Base-by-base conservation (phyloP, 176 grass and related monocot species). In the Miscanthus lutarioriparius region DNA sequence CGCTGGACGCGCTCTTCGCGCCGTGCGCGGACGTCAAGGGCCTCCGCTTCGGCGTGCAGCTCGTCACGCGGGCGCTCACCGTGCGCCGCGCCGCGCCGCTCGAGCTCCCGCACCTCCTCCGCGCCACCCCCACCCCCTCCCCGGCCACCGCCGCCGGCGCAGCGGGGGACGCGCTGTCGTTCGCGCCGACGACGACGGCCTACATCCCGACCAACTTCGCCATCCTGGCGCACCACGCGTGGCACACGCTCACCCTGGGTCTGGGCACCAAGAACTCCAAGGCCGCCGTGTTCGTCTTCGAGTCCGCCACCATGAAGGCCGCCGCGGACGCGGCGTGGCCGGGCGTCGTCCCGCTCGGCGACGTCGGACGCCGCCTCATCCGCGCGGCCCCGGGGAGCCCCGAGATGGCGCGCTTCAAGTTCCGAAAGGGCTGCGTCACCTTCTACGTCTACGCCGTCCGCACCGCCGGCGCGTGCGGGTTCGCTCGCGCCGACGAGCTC, bases 351-450 rank as follows among this genome's bases (percentile, higher is more conserved):
- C 85, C 92, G 47, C 92, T 98, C 35, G 95, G 95, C 15, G 92
- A 98, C 72, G 92, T 95, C 32, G 92, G 94, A 8, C 82, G 83
- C 72, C 90, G 90, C 43, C 91, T 98, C 80, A 86, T 98, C 61
- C 86, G 92, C 14, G 87, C 85, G 5, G 89, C 89, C 7, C 80
- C 91, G 0, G 85, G 91, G 0, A 19, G 26, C 8, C 88, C 84
- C 27, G 95, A 98, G 79, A 98, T 98, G 95, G 93, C 95, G 27
- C 79, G 92, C 22, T 98, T 95, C 83, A 98, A 98, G 89, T 98
- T 98, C 76, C 80, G 95, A 20, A 98, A 98, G 77, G 95, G 95
- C 28, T 98, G 95, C 91, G 39, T 98, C 72, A 98, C 95, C 2
- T 90, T 98, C 87, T 98, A 98, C 86, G 92, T 98, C 36, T 98